Percentiles rank a stretch among this genome's conserved stretches.
phyloP scores from a whole-genome alignment of 495 filamentous ascomycete species.

The Alectoria sarmentosa region DNA sequence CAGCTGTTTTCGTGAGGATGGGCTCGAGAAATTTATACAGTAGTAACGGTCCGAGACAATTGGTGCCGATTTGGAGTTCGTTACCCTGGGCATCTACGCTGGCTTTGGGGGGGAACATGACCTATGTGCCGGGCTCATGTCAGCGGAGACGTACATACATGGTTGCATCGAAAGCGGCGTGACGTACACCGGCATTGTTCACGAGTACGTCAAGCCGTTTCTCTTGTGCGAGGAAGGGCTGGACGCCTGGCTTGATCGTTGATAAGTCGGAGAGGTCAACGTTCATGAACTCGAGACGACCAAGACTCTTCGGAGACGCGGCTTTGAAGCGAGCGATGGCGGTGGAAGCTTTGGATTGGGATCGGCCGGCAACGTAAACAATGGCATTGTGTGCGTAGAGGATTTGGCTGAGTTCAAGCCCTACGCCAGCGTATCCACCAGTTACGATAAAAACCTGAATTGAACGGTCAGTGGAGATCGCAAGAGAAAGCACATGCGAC shows the following conservation, averaged over 20 bases:
- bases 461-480: no score
- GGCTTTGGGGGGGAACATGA: slow-evolving; percentile 37
- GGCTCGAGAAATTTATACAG: slow-evolving; percentile 34
- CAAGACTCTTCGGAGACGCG: slow-evolving; percentile 27
- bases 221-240: slow-evolving; percentile 38
- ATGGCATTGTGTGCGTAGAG: slow-evolving; percentile 35
- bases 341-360: slow-evolving; percentile 24
- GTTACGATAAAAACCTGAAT: slow-evolving; percentile 44
- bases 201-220: slow-evolving; percentile 40
- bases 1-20: slow-evolving; percentile 24
- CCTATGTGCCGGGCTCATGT: slow-evolving; percentile 5
- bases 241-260: slow-evolving; percentile 38
- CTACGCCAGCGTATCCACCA: slow-evolving; percentile 37
- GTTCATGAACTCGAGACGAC: slow-evolving; percentile 35
- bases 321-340: slow-evolving; percentile 36
- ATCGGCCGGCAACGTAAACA: slow-evolving; percentile 38
- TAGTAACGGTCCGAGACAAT: slow-evolving; percentile 34
- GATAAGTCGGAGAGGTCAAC: slow-evolving; percentile 41
- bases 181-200: slow-evolving; percentile 46
- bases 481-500: no score
- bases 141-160: no score
- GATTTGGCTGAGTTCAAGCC: slow-evolving; percentile 36
- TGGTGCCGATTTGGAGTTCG: slow-evolving; percentile 37
- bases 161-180: no score
- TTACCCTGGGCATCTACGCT: slow-evolving; percentile 32